These are phyloP conservation scores for Tetracladium setigerum DNA, from an alignment of 495 filamentous ascomycete genomes.

Conservation along the genomic window DNA sequence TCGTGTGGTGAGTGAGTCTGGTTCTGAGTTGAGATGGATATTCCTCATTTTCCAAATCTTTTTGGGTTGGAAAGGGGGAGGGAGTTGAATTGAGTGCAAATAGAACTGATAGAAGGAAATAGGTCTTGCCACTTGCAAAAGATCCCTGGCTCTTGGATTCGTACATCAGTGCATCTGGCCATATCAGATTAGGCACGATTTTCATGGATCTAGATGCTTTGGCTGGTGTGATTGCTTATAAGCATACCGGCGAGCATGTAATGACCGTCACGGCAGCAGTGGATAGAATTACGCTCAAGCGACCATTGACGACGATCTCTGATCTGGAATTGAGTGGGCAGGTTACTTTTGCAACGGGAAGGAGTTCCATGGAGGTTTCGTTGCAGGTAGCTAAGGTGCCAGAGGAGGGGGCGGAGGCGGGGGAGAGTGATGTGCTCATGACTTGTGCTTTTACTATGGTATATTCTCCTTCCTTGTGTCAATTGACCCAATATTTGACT, in stretches of 20 bases:
- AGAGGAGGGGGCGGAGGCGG: constrained; percentile 45
- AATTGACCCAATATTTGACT: too few species aligned
- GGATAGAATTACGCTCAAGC: constrained; percentile 70
- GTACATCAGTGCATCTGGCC: constrained; percentile 37
- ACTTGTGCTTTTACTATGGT: constrained; percentile 82
- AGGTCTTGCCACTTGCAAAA: constrained; percentile 31
- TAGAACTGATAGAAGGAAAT: neutral
- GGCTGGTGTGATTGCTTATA: constrained; percentile 73
- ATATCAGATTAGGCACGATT: constrained; percentile 52
- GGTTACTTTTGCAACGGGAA: constrained; percentile 73
- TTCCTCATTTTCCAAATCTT: neutral
- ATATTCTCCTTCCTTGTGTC: neutral
- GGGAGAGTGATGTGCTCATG: constrained; percentile 62
- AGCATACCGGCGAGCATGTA: constrained; percentile 70
- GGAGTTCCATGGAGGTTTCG: constrained; percentile 75
- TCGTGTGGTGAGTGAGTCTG: constrained; percentile 22
- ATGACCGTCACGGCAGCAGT: constrained; percentile 78
- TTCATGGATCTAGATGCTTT: constrained; percentile 82
- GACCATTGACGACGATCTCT: constrained; percentile 69
- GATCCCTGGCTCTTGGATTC: constrained; percentile 35
- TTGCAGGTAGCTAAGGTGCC: constrained; percentile 63
- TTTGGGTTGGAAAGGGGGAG: too few species aligned
- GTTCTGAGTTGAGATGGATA: neutral
- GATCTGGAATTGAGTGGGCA: constrained; percentile 74
- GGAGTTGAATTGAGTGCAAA: too few species aligned